Evolutionary conservation across 1,139 yeast genomes (phyloP).

Genomic region (Yamadazyma blattariae): DNA sequence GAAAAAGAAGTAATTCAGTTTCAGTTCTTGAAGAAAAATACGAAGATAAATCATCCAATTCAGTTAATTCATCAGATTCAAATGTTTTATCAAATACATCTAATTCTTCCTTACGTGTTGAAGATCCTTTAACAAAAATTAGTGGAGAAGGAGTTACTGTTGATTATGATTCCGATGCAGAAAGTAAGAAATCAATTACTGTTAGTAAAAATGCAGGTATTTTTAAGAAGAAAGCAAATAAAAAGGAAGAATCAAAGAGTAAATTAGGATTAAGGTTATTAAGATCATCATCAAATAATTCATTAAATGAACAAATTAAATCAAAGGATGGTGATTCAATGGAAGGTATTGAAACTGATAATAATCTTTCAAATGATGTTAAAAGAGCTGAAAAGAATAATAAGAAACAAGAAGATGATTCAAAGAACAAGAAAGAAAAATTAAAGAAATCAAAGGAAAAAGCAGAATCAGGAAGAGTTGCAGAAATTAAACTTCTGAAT

Average conservation of each 20-base stretch:
- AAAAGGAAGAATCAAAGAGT: constrained; percentile 15
- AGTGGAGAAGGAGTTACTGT: constrained; percentile 22
- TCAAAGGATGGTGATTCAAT: constrained; percentile 3
- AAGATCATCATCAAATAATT: constrained; percentile 11
- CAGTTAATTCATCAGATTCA: neutral
- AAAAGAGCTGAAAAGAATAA: constrained; percentile 4
- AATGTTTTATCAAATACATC: neutral
- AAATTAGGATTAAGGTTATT: constrained; percentile 13
- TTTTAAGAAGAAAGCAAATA: constrained; percentile 23
- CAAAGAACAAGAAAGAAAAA: constrained; percentile 6
- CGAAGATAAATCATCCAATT: neutral
- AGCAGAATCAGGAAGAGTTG: constrained; percentile 9
- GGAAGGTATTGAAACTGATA: constrained; percentile 7
- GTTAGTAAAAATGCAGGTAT: constrained; percentile 14
- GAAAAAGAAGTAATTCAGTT: constrained; percentile 27
- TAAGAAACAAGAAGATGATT: constrained; percentile 2
- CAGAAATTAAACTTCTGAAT: constrained; percentile 1
- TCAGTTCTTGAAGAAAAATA: constrained; percentile 4
- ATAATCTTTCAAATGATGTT: neutral
- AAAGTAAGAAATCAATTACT: constrained; percentile 9
- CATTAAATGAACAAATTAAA: constrained; percentile 8
- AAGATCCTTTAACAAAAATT: constrained; percentile 1
- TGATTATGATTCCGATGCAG: constrained; percentile 29
- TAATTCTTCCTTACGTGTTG: no score
- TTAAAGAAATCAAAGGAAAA: constrained; percentile 4